These are phyloP conservation scores for Magnusiomyces paraingens DNA, from an alignment of 1,139 yeast genomes.

Conservation along the genomic window DNA sequence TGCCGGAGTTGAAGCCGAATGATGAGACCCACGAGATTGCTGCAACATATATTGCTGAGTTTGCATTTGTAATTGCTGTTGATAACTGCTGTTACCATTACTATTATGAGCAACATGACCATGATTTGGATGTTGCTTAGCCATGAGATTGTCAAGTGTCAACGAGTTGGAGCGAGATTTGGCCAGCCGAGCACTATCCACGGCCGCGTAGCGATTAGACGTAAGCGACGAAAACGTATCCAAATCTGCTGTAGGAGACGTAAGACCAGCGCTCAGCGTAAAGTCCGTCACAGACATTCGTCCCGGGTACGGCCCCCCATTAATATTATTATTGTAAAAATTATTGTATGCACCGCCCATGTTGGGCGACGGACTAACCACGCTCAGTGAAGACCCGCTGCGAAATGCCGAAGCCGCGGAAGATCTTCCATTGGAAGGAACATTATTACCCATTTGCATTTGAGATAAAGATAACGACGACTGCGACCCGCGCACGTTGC, in stretches of 20 bases:
- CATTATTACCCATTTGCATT: constrained; percentile 1
- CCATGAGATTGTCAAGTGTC: constrained; percentile 9
- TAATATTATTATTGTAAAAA: background rate
- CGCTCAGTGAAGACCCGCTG: too few relatives aligned
- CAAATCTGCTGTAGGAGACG: constrained; percentile 6
- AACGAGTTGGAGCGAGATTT: constrained; percentile 13
- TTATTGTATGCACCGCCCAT: background rate
- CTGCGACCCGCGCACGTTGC: constrained; percentile 6
- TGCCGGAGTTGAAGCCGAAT: background rate
- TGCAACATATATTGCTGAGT: background rate
- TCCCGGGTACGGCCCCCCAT: constrained; percentile 1
- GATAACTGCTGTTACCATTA: too few relatives aligned
- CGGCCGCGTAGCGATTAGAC: constrained; percentile 14
- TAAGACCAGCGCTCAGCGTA: constrained; percentile 7
- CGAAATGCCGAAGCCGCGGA: too few relatives aligned
- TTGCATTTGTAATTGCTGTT: too few relatives aligned
- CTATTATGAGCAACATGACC: background rate
- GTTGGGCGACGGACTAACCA: too few relatives aligned
- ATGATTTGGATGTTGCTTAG: background rate
- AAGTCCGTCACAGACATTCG: constrained; percentile 8
- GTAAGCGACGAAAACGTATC: constrained; percentile 10
- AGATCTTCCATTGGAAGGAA: background rate
- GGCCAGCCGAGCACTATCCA: constrained; percentile 11
- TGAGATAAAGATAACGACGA: constrained; percentile 10
- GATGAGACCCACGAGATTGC: background rate